phyloP scores from a whole-genome alignment of 345 rosid species.

The Eucalyptus grandis region DNA sequence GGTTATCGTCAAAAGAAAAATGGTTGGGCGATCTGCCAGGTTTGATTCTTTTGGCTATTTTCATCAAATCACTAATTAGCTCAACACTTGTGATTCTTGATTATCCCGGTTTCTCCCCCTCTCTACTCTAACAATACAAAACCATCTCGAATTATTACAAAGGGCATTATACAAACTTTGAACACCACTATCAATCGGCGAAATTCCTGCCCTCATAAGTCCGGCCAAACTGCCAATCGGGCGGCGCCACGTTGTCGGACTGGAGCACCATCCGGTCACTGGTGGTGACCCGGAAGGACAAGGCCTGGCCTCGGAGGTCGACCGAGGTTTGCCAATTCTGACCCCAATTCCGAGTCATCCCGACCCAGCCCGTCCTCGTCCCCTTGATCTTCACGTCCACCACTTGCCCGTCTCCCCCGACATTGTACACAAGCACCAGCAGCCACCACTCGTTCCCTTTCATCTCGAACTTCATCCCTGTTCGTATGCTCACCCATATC shows the following conservation, averaged over 20 bases:
- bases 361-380: not conserved
- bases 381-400: not conserved
- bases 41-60: not conserved
- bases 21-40: not conserved
- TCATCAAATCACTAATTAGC: not conserved
- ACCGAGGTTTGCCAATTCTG: slow-evolving; percentile 2
- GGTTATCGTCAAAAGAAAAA: not conserved
- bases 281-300: not conserved
- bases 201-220: not conserved
- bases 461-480: not conserved
- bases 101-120: not conserved
- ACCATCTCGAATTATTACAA: not conserved
- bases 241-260: not conserved
- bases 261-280: not conserved
- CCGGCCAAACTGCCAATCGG: not conserved
- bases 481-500: not conserved
- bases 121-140: not conserved
- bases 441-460: not conserved
- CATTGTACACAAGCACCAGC: not conserved
- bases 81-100: not conserved
- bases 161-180: not conserved
- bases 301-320: not conserved
- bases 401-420: not conserved
- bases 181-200: not conserved
- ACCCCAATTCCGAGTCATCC: slow-evolving; percentile 1